phyloP scores from a whole-genome alignment of 2,329 filamentous ascomycete genomes.

The Colletotrichum spinosum region DNA sequence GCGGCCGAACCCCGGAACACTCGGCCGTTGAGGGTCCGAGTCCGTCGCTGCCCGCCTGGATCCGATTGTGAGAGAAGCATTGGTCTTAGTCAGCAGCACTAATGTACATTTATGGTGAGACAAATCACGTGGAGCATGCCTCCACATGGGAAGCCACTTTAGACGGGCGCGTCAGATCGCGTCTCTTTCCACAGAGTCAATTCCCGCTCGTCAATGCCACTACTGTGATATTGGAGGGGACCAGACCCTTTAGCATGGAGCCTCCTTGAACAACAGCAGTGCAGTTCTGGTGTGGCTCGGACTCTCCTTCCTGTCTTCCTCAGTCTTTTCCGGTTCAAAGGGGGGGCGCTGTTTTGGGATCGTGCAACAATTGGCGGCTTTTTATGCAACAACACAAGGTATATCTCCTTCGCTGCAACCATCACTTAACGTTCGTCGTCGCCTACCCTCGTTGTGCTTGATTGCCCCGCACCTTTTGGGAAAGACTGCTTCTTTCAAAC shows the following conservation, averaged over 20 bases:
- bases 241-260: slow-evolving; percentile 30
- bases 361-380: slow-evolving; percentile 4
- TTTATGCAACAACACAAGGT: slow-evolving; percentile 24
- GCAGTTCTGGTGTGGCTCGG: slow-evolving; percentile 28
- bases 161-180: slow-evolving; percentile 31
- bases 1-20: not conserved
- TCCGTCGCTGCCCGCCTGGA: too few relatives aligned
- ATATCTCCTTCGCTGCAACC: slow-evolving; percentile 5
- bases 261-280: slow-evolving; percentile 25
- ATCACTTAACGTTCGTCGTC: slow-evolving; percentile 10
- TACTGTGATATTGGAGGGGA: slow-evolving; percentile 25
- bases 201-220: slow-evolving; percentile 16
- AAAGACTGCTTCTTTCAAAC: slow-evolving; percentile 2
- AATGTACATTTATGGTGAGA: not conserved
- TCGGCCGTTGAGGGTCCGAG: too few relatives aligned
- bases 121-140: slow-evolving; percentile 18
- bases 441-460: not conserved
- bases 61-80: too few relatives aligned
- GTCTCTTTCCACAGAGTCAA: slow-evolving; percentile 8
- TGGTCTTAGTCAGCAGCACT: too few relatives aligned
- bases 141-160: slow-evolving; percentile 26
- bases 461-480: slow-evolving; percentile 12
- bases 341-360: slow-evolving; percentile 3
- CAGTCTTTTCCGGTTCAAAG: not conserved
- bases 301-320: slow-evolving; percentile 12